Evolutionary conservation across 805 yeast genomes (phyloP).

Genomic region (Candida andamanensis): DNA sequence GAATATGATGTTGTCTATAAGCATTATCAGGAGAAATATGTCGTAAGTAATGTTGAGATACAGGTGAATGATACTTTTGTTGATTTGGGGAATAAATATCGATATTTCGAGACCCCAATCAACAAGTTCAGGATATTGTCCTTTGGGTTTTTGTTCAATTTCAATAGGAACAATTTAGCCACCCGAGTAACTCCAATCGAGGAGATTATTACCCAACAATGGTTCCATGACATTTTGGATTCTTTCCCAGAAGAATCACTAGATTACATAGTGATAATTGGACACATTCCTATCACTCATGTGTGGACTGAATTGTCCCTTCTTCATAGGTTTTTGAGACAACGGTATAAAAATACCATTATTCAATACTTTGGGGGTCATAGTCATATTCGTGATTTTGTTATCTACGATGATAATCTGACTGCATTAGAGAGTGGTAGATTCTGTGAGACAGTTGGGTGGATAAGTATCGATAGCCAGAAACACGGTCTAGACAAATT

Average conservation of each 20-base stretch:
- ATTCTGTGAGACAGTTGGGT: constrained; percentile 92
- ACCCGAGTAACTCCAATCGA: constrained; percentile 61
- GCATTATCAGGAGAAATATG: constrained; percentile 57
- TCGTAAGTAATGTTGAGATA: constrained; percentile 69
- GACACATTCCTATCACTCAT: constrained; percentile 66
- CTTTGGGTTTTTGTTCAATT: constrained; percentile 77
- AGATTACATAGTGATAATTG: constrained; percentile 67
- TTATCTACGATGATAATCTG: constrained; percentile 56
- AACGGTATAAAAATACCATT: constrained; percentile 51
- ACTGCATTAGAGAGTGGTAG: constrained; percentile 90
- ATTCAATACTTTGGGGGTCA: constrained; percentile 95
- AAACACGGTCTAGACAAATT: constrained; percentile 12
- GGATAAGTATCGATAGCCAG: constrained; percentile 45
- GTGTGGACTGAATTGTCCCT: constrained; percentile 49
- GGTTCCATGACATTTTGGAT: constrained; percentile 54
- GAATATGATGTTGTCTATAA: constrained; percentile 62
- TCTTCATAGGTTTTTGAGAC: constrained; percentile 49
- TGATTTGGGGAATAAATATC: constrained; percentile 63
- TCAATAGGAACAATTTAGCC: constrained; percentile 52
- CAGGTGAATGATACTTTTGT: constrained; percentile 40
- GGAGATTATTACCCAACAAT: constrained; percentile 48
- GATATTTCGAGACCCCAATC: constrained; percentile 60
- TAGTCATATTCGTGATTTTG: constrained; percentile 84
- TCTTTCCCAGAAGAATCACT: constrained; percentile 32
- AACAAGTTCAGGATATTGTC: constrained; percentile 52